phyloP scores from a whole-genome alignment of 2,329 filamentous ascomycete genomes.

The Trichoderma koningii region DNA sequence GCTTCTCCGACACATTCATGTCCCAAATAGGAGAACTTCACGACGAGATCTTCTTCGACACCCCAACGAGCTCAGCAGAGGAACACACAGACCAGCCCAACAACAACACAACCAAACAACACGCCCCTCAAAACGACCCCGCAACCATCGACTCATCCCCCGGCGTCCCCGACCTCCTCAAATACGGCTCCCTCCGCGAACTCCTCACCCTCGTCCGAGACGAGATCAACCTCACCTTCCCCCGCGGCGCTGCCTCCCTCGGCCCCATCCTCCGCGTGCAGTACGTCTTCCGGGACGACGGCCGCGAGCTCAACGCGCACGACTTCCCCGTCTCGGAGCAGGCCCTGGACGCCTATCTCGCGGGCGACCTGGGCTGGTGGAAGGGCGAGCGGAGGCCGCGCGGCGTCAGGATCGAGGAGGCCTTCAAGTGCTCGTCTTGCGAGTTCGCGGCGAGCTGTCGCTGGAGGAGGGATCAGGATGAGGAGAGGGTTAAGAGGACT shows the following conservation, averaged over 20 bases:
- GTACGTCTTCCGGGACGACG: conserved; percentile 56
- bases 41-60: conserved; percentile 63
- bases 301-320: conserved; percentile 55
- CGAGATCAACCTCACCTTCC: conserved; percentile 56
- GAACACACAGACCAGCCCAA: not conserved
- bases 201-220: conserved; percentile 49
- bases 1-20: conserved; percentile 79
- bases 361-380: conserved; percentile 83
- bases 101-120: not conserved
- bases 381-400: conserved; percentile 69
- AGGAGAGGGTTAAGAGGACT: conserved; percentile 47
- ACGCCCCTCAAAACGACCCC: conserved; percentile 21
- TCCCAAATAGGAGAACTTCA: conserved; percentile 71
- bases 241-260: conserved; percentile 50
- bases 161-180: conserved; percentile 42
- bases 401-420: conserved; percentile 80
- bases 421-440: conserved; percentile 83
- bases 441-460: conserved; percentile 78
- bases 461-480: conserved; percentile 73
- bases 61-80: conserved; percentile 40
- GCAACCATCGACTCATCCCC: conserved; percentile 24
- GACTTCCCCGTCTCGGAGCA: conserved; percentile 68
- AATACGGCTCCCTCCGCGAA: conserved; percentile 52
- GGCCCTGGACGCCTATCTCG: conserved; percentile 66
- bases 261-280: conserved; percentile 56